Evolutionary conservation across 1,284 basidiomycete genomes (phyloP).

Genomic region (Cryptococcus neoformans): DNA sequence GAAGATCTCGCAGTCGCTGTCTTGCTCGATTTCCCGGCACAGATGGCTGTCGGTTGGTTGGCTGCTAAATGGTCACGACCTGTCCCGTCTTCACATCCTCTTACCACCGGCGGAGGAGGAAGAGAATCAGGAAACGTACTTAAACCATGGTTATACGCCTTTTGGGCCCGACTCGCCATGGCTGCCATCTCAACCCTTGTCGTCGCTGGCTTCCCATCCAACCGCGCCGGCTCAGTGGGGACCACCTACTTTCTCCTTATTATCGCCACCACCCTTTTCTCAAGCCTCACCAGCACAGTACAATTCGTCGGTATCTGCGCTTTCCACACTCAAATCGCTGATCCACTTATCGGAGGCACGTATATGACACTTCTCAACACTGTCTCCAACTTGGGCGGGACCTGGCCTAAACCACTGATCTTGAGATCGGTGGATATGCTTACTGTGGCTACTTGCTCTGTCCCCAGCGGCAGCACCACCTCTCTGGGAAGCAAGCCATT

Average conservation of each 20-base stretch:
- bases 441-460: slow-evolving; percentile 73
- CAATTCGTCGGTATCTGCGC: slow-evolving; percentile 98
- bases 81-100: slow-evolving; percentile 21
- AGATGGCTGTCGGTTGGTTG: slow-evolving; percentile 94
- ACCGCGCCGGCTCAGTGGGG: slow-evolving; percentile 20
- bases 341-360: slow-evolving; percentile 95
- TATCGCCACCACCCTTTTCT: slow-evolving; percentile 72
- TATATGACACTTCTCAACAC: slow-evolving; percentile 99
- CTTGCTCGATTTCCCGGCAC: slow-evolving; percentile 96
- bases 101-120: slow-evolving; percentile 5
- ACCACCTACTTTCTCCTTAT: slow-evolving; percentile 76
- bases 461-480: slow-evolving; percentile 46
- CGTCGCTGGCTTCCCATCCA: slow-evolving; percentile 75
- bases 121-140: slow-evolving; percentile 53
- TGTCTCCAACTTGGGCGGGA: slow-evolving; percentile 94
- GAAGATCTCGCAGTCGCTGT: slow-evolving; percentile 95
- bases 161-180: slow-evolving; percentile 80
- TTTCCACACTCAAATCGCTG: slow-evolving; percentile 96
- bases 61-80: slow-evolving; percentile 83
- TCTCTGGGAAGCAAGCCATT: not conserved
- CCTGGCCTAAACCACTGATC: slow-evolving; percentile 76
- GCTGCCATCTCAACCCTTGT: slow-evolving; percentile 68
- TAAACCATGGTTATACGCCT: slow-evolving; percentile 85
- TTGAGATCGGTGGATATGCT: slow-evolving; percentile 75
- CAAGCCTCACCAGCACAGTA: slow-evolving; percentile 88